Evolutionary conservation across 805 yeast genomes (phyloP), one percentile per base, ranked within the genome.

Genomic region (Cyberlindnera maritima): DNA sequence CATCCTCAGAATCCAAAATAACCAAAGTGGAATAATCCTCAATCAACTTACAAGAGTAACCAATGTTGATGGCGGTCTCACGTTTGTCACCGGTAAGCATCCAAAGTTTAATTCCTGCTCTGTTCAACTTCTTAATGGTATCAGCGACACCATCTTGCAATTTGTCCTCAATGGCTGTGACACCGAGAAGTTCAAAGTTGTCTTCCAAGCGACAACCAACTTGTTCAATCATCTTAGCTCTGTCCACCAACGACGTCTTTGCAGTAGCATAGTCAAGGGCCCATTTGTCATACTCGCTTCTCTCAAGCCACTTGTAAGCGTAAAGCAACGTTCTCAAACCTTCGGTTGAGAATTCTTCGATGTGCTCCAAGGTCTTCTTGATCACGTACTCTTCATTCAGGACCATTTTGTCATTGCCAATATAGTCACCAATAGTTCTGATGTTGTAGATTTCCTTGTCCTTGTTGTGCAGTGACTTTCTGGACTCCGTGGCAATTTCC

Each of bases 31-130:
- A 89, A 62, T 86, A 94, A 60, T 94, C 99, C 59, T 92, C 87
- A 59, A 94, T 92, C 54, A 94, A 71, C 31, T 89, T 82, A 65
- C 99, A 94, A 7, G 99, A 87, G 60, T 91, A 88, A 1, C 98
- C 99, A 65, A 94, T 92, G 61, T 90, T 94, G 50, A 94, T 90
- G 1, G 99, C 99, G 0, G 99, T 94, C 66, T 94, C 99, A 49
- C 97, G 74, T 62, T 95, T 95, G 64, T 94, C 99, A 38, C 99
- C 99, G 0, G 99, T 94, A 40, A 94, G 71, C 97, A 94, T 94
- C 99, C 99, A 94, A 74, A 94, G 68, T 59, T 85, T 88, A 47
- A 94, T 89, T 2, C 96, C 96, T 0, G 99, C 98, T 53, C 95
- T 75, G 57, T 96, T 79, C 41, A 94, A 74, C 60, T 89, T 90